Evolutionary conservation across 2,329 filamentous ascomycete species (phyloP).

Genomic region (Fusarium sp.): DNA sequence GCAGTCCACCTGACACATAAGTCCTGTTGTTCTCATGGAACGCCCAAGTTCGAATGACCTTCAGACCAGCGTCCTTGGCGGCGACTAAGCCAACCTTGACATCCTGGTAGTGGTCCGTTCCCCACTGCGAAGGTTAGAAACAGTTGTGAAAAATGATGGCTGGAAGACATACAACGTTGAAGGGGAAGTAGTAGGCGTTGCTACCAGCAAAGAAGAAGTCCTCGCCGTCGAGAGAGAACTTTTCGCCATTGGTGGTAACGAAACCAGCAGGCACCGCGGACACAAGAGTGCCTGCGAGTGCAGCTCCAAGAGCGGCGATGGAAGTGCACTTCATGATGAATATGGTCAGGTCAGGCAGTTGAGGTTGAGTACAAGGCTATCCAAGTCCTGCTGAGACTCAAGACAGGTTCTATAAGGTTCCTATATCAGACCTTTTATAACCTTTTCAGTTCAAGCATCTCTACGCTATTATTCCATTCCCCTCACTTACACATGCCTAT

Average conservation of each 20-base stretch:
- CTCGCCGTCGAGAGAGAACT: conserved; percentile 65
- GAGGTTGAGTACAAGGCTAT: not conserved
- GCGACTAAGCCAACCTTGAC: conserved; percentile 58
- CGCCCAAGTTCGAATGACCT: conserved; percentile 67
- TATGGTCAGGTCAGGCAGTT: not conserved
- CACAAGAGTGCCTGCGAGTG: conserved; percentile 6
- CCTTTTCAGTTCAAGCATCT: not conserved
- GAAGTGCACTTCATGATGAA: conserved; percentile 20
- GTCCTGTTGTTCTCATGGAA: conserved; percentile 69
- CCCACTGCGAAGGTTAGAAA: conserved; percentile 21
- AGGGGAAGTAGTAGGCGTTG: conserved; percentile 69
- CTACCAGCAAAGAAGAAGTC: conserved; percentile 68
- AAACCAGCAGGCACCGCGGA: conserved; percentile 52
- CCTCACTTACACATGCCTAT: conserved; percentile 1
- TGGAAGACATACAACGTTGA: conserved; percentile 57
- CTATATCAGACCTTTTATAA: conserved; percentile 16
- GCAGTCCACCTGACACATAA: conserved; percentile 57
- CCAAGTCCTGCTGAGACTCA: not conserved
- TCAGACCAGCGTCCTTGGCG: conserved; percentile 60
- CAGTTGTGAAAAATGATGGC: not conserved
- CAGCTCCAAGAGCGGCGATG: conserved; percentile 4
- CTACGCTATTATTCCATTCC: not conserved
- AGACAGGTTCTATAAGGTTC: not conserved
- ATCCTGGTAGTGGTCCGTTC: conserved; percentile 51
- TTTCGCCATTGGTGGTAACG: conserved; percentile 60